phyloP scores from a whole-genome alignment of 139 green algal genomes.

The Trebouxia sp. region DNA sequence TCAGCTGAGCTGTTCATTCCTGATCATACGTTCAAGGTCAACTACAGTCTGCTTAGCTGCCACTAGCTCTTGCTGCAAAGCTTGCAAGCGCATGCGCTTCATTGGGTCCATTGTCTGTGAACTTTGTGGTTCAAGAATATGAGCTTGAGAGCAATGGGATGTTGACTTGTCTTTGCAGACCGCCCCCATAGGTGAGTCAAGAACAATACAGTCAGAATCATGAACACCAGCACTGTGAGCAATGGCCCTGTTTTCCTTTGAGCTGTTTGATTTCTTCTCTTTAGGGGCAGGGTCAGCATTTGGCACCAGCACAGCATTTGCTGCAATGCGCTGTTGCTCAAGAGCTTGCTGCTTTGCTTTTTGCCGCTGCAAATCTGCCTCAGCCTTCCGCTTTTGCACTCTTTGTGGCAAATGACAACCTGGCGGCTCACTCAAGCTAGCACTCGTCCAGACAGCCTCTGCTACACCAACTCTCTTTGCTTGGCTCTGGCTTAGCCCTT shows the following conservation, averaged over 20 bases:
- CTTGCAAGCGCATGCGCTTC: slow-evolving; percentile 14
- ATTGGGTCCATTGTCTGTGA: neutral
- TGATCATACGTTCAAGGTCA: slow-evolving; percentile 21
- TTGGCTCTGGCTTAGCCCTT: neutral
- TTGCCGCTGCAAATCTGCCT: neutral
- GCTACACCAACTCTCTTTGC: neutral
- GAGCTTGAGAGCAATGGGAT: too few relatives aligned
- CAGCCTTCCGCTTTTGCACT: neutral
- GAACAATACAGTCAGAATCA: neutral
- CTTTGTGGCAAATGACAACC: neutral
- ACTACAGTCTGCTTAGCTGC: slow-evolving; percentile 7
- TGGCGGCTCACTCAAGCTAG: neutral
- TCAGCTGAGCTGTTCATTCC: neutral
- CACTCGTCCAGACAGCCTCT: neutral
- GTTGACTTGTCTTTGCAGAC: neutral
- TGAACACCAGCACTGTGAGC: neutral
- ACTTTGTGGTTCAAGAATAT: neutral
- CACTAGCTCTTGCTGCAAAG: neutral
- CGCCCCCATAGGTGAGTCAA: neutral
- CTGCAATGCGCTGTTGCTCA: neutral
- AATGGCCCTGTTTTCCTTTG: too few relatives aligned
- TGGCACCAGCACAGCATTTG: neutral
- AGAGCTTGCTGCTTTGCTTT: neutral
- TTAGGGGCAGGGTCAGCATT: too few relatives aligned
- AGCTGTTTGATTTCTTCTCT: too few relatives aligned